Evolutionary conservation across 805 yeast genomes (phyloP), one percentile per base, ranked within the genome.

Genomic region (Wickerhamiella kurtzmanii): DNA sequence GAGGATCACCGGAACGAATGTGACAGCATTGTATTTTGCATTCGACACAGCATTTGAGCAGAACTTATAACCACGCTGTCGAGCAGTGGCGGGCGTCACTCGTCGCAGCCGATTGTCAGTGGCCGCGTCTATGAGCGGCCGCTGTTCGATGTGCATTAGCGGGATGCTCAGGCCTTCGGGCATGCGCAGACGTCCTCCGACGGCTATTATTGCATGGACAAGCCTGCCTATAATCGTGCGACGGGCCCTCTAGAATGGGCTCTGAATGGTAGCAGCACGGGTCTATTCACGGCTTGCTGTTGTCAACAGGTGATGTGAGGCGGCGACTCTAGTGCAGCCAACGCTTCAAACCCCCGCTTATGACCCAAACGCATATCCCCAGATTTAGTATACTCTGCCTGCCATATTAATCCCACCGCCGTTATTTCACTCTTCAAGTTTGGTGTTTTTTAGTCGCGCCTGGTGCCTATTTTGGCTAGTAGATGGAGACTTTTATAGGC

Each of bases 21-120:
- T 79, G 35, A 86, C 61, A 2, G 92, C 84, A 56, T 84, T 84
- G 65, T 92, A 92, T 64, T 88, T 89, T 19, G 98, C 97, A 64
- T 92, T 92, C 42, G 95, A 83, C 13, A 92, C 75, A 4, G 92
- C 84, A 62, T 92, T 92, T 11, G 85, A 66, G 1, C 92, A 60
- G 50, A 47, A 64, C 36, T 32, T 37, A 49, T 62, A 59, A 35
- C 48, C 44, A 22, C 52, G 45, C 18, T 15, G 19, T 13, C n/a
- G 25, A 11, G 58, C 56, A 22, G 54, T 48, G 11, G 43, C 46
- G 17, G 46, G 43, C 15, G 46, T 20, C 4, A 54, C 46, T 17
- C 36, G 35, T 16, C 55, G 50, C 18, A 48, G 20, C 40, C 20
- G 44, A 15, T 42, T 37, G 37, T 18, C n/a, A 17, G 22, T 6